phyloP scores from a whole-genome alignment of 2,329 filamentous ascomycete genomes.

The Cercospora citrullina region DNA sequence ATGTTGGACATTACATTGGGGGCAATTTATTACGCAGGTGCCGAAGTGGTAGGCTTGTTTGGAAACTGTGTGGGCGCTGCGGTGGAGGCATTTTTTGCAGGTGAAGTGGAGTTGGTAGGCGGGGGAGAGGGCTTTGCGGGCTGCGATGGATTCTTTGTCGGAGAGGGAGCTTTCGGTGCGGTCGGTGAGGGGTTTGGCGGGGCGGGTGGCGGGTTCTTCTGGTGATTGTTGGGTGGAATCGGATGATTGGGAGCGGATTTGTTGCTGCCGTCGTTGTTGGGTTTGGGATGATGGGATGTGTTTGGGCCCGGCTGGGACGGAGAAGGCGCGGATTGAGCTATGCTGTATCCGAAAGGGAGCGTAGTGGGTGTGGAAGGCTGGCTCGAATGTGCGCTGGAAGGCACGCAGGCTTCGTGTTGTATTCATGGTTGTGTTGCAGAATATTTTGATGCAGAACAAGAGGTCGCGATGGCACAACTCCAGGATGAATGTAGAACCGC shows the following conservation, averaged over 20 bases:
- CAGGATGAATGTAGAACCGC: constrained; percentile 8
- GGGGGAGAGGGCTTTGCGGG: constrained; percentile 54
- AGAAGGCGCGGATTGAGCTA: constrained; percentile 23
- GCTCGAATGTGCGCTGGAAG: constrained; percentile 31
- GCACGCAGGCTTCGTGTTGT: constrained; percentile 37
- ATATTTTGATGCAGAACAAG: background rate
- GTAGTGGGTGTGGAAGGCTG: constrained; percentile 41
- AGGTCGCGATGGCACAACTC: background rate
- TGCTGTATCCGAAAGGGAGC: constrained; percentile 10
- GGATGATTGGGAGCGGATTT: constrained; percentile 20
- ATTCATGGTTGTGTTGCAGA: constrained; percentile 14
- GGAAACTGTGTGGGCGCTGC: constrained; percentile 81
- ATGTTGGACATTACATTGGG: constrained; percentile 80
- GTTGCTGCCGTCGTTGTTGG: constrained; percentile 14
- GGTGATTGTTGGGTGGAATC: background rate
- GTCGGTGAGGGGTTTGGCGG: constrained; percentile 35
- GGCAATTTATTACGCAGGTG: constrained; percentile 85
- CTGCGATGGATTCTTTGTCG: constrained; percentile 39
- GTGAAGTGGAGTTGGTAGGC: constrained; percentile 90
- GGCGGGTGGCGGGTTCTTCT: background rate
- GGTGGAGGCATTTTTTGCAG: constrained; percentile 72
- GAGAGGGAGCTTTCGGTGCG: constrained; percentile 24
- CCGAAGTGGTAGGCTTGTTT: constrained; percentile 96
- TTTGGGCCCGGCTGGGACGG: constrained; percentile 13
- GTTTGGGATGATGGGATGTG: constrained; percentile 9